These are phyloP conservation scores for Ganoderma lingzhi DNA, from an alignment of 1,284 basidiomycete genomes.

Conservation along the genomic window DNA sequence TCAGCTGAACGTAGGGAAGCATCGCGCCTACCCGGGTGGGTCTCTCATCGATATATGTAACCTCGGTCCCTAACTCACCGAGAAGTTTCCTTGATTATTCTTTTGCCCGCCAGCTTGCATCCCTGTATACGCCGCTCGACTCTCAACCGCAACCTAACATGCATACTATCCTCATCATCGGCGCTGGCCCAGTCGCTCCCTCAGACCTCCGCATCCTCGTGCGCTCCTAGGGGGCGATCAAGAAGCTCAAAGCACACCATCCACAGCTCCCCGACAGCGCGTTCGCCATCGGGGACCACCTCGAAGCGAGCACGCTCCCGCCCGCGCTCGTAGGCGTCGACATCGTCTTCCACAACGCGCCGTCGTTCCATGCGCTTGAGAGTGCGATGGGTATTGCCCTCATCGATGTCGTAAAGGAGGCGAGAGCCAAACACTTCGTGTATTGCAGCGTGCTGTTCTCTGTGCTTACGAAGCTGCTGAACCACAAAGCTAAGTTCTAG, in stretches of 20 bases:
- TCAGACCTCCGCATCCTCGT: constrained; percentile 39
- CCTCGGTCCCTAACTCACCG: neutral
- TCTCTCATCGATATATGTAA: neutral
- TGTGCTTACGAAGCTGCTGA: constrained; percentile 42
- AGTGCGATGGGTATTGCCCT: constrained; percentile 46
- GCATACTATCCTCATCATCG: constrained; percentile 41
- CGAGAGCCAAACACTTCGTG: constrained; percentile 49
- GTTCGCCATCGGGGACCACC: constrained; percentile 41
- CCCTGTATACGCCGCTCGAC: neutral
- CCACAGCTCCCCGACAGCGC: constrained; percentile 31
- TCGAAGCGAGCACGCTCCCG: constrained; percentile 40
- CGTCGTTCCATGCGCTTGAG: constrained; percentile 40
- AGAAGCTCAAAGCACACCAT: constrained; percentile 31
- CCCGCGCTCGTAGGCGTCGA: constrained; percentile 38
- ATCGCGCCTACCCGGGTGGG: neutral
- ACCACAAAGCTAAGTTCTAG: constrained; percentile 44
- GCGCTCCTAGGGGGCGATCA: constrained; percentile 32
- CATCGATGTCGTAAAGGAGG: constrained; percentile 46
- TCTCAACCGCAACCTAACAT: neutral
- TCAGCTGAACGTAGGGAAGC: neutral
- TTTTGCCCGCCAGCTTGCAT: neutral
- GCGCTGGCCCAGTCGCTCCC: constrained; percentile 25
- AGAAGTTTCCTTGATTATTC: neutral
- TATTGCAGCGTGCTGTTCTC: constrained; percentile 47
- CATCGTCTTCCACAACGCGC: constrained; percentile 44